These are phyloP conservation scores for Litchi chinensis DNA, from an alignment of 345 rosid species.

Conservation along the genomic window DNA sequence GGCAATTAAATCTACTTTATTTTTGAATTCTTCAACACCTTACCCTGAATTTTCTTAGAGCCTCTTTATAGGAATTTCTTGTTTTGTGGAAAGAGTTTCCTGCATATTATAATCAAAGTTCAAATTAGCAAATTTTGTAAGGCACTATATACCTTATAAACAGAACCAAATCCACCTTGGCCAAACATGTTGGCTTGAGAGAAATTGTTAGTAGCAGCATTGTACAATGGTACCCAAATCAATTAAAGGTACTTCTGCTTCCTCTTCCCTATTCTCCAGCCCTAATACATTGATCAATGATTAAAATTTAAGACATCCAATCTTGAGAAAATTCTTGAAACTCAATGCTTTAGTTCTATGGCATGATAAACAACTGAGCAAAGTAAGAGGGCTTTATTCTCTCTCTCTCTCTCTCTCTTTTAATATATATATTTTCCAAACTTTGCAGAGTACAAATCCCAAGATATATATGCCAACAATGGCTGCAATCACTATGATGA, in stretches of 20 bases:
- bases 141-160: too few species aligned
- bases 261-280: conserved; percentile 1
- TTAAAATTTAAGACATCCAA: not conserved
- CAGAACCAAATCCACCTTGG: conserved; percentile 44
- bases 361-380: too few species aligned
- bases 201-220: conserved; percentile 39
- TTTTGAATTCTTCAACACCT: too few species aligned
- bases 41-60: too few species aligned
- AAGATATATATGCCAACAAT: not conserved
- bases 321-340: not conserved
- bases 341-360: not conserved
- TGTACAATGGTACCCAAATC: conserved; percentile 27
- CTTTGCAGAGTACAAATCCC: not conserved
- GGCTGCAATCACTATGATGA: not conserved
- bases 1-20: too few species aligned
- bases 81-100: too few species aligned
- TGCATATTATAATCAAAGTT: too few species aligned
- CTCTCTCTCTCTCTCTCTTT: too few species aligned
- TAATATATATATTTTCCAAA: too few species aligned
- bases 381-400: too few species aligned
- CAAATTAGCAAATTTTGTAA: too few species aligned
- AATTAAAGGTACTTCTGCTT: conserved; percentile 30
- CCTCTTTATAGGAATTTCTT: too few species aligned
- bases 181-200: conserved; percentile 35
- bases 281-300: not conserved